Base-by-base conservation (phyloP, 2,329 filamentous ascomycete genomes). In the Blastomyces emzantsi region DNA sequence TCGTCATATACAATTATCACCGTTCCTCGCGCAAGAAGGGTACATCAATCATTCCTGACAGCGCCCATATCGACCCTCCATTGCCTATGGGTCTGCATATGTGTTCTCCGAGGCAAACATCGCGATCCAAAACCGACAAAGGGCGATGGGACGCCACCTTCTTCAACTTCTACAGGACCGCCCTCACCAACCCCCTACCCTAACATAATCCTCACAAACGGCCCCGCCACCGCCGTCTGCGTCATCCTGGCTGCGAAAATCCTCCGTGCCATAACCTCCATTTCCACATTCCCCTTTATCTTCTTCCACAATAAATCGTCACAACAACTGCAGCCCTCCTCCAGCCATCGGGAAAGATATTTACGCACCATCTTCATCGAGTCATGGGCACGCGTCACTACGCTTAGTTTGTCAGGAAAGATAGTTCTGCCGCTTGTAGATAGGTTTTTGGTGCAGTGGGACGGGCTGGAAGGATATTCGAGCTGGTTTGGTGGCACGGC, bases 351-450 rank as follows among this genome's bases (percentile, higher is more conserved):
- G 45, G 36, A 25, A 41, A 60, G 41, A 66, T 75, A 82, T 67
- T 87, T 93, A 78, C 85, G 86, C 66, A 87, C 89, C 11, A 80
- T 97, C 17, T 99, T 94, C 73, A 84, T 97, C 36, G 94, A 99
- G 80, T 94, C 90, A 25, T 97, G 92, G 88, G 93, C 94, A 2
- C 83, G 94, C 19, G 90, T 96, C 19, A 87, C 83, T 67, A 87
- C 85, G 15, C 76, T 97, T 67, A 97, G 93, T 77, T 75, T 97
- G 64, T 96, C 90, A 47, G 94, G 93, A 0, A 87, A 85, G 72
- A 77, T 97, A 47, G 79, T 99, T 64, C 76, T 88, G 64, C 78
- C 80, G 67, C 79, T 95, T 51, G 89, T 89, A 58, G 90, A 96
- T 75, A 78, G 87, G 59, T 90, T 95, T 70, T 74, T 95, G 61